These are phyloP conservation scores for Monosporascus sp. DNA, from an alignment of 2,329 filamentous ascomycete genomes.

Conservation along the genomic window DNA sequence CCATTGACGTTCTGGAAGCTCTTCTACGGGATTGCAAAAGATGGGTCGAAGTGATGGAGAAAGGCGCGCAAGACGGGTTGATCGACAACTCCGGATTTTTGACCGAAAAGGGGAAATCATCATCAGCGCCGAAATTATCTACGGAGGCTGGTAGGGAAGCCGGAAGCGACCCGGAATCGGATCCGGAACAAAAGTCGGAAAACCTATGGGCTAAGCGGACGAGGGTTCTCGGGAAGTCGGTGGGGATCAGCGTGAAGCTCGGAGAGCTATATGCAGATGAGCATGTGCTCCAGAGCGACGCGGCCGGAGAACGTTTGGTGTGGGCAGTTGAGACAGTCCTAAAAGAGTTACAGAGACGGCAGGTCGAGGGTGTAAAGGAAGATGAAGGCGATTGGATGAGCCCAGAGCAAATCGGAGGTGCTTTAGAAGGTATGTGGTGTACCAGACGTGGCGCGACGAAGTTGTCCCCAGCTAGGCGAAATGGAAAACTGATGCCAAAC, in stretches of 20 bases:
- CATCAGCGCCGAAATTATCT: not conserved
- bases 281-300: constrained; percentile 67
- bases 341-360: constrained; percentile 66
- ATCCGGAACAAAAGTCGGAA: constrained; percentile 29
- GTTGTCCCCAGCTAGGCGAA: not conserved
- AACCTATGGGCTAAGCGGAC: constrained; percentile 55
- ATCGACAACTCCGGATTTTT: constrained; percentile 36
- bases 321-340: constrained; percentile 79
- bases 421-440: constrained; percentile 56
- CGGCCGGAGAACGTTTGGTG: constrained; percentile 69
- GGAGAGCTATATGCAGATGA: constrained; percentile 76
- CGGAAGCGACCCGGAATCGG: constrained; percentile 8
- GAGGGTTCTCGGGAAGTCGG: constrained; percentile 65
- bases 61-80: constrained; percentile 42
- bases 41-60: constrained; percentile 55
- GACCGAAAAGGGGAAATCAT: constrained; percentile 9
- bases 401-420: constrained; percentile 66
- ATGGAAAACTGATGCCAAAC: constrained; percentile 20
- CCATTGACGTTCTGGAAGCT: constrained; percentile 74
- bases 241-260: constrained; percentile 77
- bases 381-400: constrained; percentile 69
- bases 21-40: constrained; percentile 63
- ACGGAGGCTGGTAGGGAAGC: constrained; percentile 5
- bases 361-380: constrained; percentile 61
- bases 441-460: not conserved